Evolutionary conservation across 1,284 basidiomycete genomes (phyloP).

Genomic region (Sporisorium exsertum): DNA sequence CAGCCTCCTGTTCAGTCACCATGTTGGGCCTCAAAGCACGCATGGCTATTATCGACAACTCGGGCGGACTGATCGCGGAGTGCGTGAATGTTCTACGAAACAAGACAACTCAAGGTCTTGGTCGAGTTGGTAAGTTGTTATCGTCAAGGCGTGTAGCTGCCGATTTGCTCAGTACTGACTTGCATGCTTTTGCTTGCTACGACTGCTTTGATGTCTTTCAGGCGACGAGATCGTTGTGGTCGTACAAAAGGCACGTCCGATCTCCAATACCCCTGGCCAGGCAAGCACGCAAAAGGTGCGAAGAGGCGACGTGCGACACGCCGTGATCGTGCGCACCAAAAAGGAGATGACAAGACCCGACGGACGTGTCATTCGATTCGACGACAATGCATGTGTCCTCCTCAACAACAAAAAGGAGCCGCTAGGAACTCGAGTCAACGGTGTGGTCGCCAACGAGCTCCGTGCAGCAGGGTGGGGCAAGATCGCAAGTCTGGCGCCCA

Average conservation of each 20-base stretch:
- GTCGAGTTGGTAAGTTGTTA: slow-evolving; percentile 71
- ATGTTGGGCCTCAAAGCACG: slow-evolving; percentile 69
- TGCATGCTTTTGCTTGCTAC: slow-evolving; percentile 69
- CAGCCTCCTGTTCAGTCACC: background rate
- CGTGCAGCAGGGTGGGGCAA: slow-evolving; percentile 94
- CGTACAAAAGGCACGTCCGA: slow-evolving; percentile 88
- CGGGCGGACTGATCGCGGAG: slow-evolving; percentile 93
- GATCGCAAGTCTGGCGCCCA: slow-evolving; percentile 89
- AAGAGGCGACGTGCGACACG: slow-evolving; percentile 90
- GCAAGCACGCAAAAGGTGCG: slow-evolving; percentile 76
- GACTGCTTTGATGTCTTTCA: slow-evolving; percentile 72
- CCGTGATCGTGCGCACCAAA: slow-evolving; percentile 91
- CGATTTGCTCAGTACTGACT: background rate
- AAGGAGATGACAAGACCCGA: slow-evolving; percentile 86
- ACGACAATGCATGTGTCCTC: slow-evolving; percentile 96
- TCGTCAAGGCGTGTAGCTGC: background rate
- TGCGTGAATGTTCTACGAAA: slow-evolving; percentile 97
- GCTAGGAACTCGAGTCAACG: slow-evolving; percentile 92
- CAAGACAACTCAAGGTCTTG: slow-evolving; percentile 85
- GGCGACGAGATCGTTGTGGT: slow-evolving; percentile 99
- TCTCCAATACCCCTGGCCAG: slow-evolving; percentile 71
- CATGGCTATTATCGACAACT: slow-evolving; percentile 90
- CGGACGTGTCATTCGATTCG: slow-evolving; percentile 87
- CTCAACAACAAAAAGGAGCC: slow-evolving; percentile 97
- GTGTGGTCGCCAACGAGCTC: slow-evolving; percentile 90